Conservation (phyloP, 2,329 filamentous ascomycete genomes). For the Teratosphaeriaceae sp. region DNA sequence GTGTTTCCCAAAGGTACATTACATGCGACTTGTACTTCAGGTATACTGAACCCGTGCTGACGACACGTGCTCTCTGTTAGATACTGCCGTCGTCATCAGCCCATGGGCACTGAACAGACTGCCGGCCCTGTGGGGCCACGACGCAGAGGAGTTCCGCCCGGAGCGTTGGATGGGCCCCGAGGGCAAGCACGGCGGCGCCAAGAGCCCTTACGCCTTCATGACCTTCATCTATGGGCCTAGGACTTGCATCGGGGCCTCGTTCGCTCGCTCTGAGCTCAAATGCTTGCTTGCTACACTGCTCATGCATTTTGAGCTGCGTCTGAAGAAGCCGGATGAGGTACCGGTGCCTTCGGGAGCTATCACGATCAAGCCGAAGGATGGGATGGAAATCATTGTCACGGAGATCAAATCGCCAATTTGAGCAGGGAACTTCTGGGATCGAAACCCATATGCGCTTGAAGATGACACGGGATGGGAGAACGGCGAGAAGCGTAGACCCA, state of each 20-base stretch:
- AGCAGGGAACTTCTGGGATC: neutral
- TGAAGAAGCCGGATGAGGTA: conserved; percentile 15
- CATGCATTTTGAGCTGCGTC: conserved; percentile 14
- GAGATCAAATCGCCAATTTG: neutral
- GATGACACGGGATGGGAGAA: neutral
- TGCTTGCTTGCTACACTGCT: conserved; percentile 21
- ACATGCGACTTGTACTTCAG: neutral
- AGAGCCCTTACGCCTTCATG: conserved; percentile 35
- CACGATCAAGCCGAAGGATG: conserved; percentile 16
- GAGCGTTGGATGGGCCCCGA: conserved; percentile 40
- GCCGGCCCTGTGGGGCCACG: conserved; percentile 36
- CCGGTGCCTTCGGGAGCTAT: conserved; percentile 14
- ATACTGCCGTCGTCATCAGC: conserved; percentile 32
- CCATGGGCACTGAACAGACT: conserved; percentile 39
- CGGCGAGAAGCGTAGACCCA: no score
- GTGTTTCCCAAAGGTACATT: conserved; percentile 23
- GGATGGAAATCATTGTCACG: conserved; percentile 9
- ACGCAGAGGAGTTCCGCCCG: conserved; percentile 37
- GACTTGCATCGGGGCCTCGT: conserved; percentile 26
- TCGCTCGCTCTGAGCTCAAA: conserved; percentile 23
- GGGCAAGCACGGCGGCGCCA: conserved; percentile 33
- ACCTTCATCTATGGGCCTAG: conserved; percentile 38
- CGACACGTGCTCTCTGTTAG: conserved; percentile 23
- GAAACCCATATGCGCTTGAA: neutral
- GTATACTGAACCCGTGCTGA: neutral